These are phyloP conservation scores for Nemania sp. DNA, from an alignment of 2,329 filamentous ascomycete species.

Conservation along the genomic window DNA sequence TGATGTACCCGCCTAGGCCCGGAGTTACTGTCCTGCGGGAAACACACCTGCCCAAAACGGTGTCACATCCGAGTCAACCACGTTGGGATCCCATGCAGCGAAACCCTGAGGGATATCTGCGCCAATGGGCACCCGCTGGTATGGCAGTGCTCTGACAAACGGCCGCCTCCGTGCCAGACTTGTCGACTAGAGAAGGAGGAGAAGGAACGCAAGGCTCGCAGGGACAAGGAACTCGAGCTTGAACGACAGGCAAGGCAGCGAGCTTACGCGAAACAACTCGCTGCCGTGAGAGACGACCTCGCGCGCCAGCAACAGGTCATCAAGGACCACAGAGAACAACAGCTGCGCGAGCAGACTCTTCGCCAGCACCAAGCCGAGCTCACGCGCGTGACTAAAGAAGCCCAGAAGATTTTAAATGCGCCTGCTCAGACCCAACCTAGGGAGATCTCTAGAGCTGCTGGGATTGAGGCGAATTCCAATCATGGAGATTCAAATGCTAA, in stretches of 20 bases:
- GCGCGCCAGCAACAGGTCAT: conserved; percentile 2
- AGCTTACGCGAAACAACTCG: conserved; percentile 18
- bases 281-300: conserved; percentile 3
- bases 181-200: conserved; percentile 15
- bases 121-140: conserved; percentile 4
- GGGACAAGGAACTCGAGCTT: conserved; percentile 14
- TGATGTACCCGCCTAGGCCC: conserved; percentile 1
- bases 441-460: no score
- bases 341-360: conserved; percentile 1
- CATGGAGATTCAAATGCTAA: background rate
- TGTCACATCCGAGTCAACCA: conserved; percentile 14
- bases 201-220: conserved; percentile 11
- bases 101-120: background rate
- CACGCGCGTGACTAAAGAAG: background rate
- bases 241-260: conserved; percentile 14
- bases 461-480: background rate
- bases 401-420: background rate
- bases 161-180: conserved; percentile 14
- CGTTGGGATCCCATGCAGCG: conserved; percentile 3
- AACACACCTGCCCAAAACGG: conserved; percentile 58
- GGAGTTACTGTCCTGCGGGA: conserved; percentile 51
- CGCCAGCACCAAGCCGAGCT: conserved; percentile 9
- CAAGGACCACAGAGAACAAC: background rate
- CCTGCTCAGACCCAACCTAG: background rate
- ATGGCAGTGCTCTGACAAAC: conserved; percentile 10